Percentiles rank a stretch among this genome's conserved stretches.
phyloP scores from a whole-genome alignment of 805 yeast species.

The Metschnikowia henanensis region DNA sequence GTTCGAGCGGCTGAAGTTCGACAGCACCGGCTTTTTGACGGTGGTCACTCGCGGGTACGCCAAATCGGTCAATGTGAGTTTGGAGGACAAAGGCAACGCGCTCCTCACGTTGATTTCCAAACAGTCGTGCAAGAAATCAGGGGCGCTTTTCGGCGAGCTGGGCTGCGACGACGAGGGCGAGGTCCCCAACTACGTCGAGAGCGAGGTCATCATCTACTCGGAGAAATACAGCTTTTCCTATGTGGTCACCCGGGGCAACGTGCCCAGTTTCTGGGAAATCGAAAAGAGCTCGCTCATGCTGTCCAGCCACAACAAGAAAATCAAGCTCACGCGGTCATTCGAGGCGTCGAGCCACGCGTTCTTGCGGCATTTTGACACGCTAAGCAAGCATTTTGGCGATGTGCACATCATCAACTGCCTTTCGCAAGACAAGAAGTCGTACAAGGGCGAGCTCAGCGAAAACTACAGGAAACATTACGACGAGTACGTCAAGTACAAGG shows the following conservation, averaged over 20 bases:
- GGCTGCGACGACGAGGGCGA: slow-evolving; percentile 59
- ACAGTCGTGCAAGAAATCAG: slow-evolving; percentile 48
- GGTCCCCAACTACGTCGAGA: slow-evolving; percentile 52
- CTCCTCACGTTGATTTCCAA: slow-evolving; percentile 51
- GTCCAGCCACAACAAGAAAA: slow-evolving; percentile 36
- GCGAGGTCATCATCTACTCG: slow-evolving; percentile 49
- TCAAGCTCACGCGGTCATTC: slow-evolving; percentile 49
- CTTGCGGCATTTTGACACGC: slow-evolving; percentile 46
- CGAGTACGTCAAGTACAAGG: slow-evolving; percentile 11
- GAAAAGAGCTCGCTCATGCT: slow-evolving; percentile 40
- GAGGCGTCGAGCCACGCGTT: slow-evolving; percentile 57
- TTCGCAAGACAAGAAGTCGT: slow-evolving; percentile 38
- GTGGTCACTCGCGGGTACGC: slow-evolving; percentile 54
- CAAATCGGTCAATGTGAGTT: slow-evolving; percentile 39
- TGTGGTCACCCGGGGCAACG: slow-evolving; percentile 51
- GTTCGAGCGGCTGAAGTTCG: slow-evolving; percentile 43
- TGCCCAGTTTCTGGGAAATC: slow-evolving; percentile 55
- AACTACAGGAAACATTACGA: slow-evolving; percentile 27
- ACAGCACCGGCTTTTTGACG: slow-evolving; percentile 46
- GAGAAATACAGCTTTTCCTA: slow-evolving; percentile 43
- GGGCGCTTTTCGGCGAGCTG: slow-evolving; percentile 55
- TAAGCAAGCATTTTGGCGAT: slow-evolving; percentile 49
- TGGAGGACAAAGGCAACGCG: slow-evolving; percentile 33
- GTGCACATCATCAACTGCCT: slow-evolving; percentile 51
- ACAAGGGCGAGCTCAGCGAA: slow-evolving; percentile 47